Base-by-base conservation (phyloP, 768 basidiomycete species). In the Coprinellus micaceus region DNA sequence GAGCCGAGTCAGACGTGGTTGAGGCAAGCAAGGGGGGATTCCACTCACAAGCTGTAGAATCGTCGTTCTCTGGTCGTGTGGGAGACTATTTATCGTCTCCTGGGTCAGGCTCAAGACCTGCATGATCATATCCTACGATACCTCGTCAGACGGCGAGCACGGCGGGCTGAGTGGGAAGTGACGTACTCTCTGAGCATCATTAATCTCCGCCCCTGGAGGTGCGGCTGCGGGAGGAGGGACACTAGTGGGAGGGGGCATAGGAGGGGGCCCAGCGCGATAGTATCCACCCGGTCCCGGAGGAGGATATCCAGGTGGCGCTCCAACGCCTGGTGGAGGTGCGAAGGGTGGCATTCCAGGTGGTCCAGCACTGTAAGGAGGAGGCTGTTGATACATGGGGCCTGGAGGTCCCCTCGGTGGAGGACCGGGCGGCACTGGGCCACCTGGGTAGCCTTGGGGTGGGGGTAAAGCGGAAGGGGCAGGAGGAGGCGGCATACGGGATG, bases 51-150 rank as follows among this genome's bases (percentile, higher is more conserved):
- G 67, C 67, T 88, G 85, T 69, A 89, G 78, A 26, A 98, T 91
- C 11, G 91, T 87, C 0, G 82, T 79, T 30, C 88, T 79, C 63
- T 96, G 93, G 1, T 79, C 77, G 4, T 89, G 86, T 26, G 92
- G 89, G 48, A 97, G 72, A 7, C 82, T 82, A 46, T 85, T 85
- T 59, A 98, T 89, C 68, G 96, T 93, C 44, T 90, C 92, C 45
- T 78, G 85, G 1, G 88, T 87, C 66, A 98, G 69, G 58, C 78
- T 82, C 29, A 98, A 73, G 0, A 98, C 94, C 73, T 94, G 93
- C 71, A 92, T 79, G 52, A 97, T 67, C 85, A 96, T 89, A 33
- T 82, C 79, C 90, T 89, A 62, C 51, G 50, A 37, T 48, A 39
- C 50, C 12, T 26, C 44, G 24, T 17, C 26, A 33, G 33, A 33